These are phyloP conservation scores for Coleophoma crateriformis DNA, from an alignment of 2,329 filamentous ascomycete genomes.

Conservation along the genomic window DNA sequence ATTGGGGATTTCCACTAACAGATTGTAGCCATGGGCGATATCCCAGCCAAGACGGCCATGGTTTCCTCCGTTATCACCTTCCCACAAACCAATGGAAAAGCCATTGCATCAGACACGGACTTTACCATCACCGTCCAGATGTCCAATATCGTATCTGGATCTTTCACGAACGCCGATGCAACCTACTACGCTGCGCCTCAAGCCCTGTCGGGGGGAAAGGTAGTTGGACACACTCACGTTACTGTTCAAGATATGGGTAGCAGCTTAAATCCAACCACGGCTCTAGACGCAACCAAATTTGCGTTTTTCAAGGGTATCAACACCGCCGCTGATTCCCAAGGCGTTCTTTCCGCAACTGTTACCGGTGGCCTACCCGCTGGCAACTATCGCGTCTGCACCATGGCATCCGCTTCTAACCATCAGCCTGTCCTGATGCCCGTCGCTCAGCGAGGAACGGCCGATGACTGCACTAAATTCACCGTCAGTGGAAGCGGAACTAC, in stretches of 20 bases:
- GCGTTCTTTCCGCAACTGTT: conserved; percentile 26
- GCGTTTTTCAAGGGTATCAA: conserved; percentile 33
- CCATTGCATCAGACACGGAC: conserved; percentile 18
- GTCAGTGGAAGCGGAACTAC: conserved; percentile 21
- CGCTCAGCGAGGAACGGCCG: conserved; percentile 32
- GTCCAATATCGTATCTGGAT: conserved; percentile 22
- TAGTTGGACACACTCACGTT: conserved; percentile 29
- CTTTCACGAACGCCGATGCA: conserved; percentile 27
- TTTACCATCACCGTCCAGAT: conserved; percentile 26
- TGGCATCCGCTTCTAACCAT: conserved; percentile 32
- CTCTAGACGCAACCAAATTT: conserved; percentile 21
- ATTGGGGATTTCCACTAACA: background rate
- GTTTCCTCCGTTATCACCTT: conserved; percentile 24
- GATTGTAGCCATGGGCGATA: conserved; percentile 15
- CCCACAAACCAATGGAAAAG: conserved; percentile 16
- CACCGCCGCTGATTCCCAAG: conserved; percentile 27
- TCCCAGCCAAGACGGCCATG: conserved; percentile 24
- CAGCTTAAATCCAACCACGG: conserved; percentile 14
- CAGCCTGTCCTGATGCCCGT: conserved; percentile 31
- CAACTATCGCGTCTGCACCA: conserved; percentile 33
- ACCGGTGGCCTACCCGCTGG: conserved; percentile 30
- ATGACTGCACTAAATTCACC: conserved; percentile 34
- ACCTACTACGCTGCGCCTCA: conserved; percentile 30
- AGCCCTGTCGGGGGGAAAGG: conserved; percentile 17
- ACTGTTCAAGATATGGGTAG: conserved; percentile 26